These are phyloP conservation scores for Lactarius quietus DNA, from an alignment of 768 basidiomycete species.

Conservation along the genomic window DNA sequence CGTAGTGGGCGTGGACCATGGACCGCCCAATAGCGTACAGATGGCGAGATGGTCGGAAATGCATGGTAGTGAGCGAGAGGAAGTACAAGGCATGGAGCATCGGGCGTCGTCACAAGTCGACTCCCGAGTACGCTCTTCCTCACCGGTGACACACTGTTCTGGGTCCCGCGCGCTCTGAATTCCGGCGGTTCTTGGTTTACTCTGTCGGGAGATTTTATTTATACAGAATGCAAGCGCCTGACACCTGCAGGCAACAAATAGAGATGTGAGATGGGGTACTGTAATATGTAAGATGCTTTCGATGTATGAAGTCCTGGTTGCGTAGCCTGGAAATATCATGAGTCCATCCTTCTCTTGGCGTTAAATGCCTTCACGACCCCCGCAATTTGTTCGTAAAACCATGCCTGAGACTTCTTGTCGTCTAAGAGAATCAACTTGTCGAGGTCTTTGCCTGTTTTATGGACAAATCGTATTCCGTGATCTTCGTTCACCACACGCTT, in stretches of 20 bases:
- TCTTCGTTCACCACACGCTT: constrained; percentile 88
- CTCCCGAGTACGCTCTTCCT: constrained; percentile 85
- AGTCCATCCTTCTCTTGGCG: constrained; percentile 67
- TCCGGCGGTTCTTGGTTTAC: neutral
- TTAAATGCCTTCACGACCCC: constrained; percentile 77
- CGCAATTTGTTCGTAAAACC: constrained; percentile 79
- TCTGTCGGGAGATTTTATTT: neutral
- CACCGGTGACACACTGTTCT: constrained; percentile 87
- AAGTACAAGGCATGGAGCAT: too few species aligned
- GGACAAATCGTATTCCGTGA: constrained; percentile 82
- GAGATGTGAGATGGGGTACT: too few species aligned
- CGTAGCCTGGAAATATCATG: constrained; percentile 23
- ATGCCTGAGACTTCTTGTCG: constrained; percentile 68
- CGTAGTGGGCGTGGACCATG: constrained; percentile 63
- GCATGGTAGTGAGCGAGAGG: constrained; percentile 66
- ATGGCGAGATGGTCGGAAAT: constrained; percentile 69
- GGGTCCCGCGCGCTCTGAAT: constrained; percentile 93
- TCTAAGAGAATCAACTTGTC: constrained; percentile 76
- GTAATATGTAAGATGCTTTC: too few species aligned
- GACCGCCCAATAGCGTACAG: constrained; percentile 55
- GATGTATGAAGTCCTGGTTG: neutral
- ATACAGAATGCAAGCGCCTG: too few species aligned
- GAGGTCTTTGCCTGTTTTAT: constrained; percentile 70
- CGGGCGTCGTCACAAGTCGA: constrained; percentile 69
- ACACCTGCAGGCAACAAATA: too few species aligned